Evolutionary conservation across 73 alveolate species (phyloP), one percentile per base, ranked within the genome.

Genomic region (Blepharisma japonicum): DNA sequence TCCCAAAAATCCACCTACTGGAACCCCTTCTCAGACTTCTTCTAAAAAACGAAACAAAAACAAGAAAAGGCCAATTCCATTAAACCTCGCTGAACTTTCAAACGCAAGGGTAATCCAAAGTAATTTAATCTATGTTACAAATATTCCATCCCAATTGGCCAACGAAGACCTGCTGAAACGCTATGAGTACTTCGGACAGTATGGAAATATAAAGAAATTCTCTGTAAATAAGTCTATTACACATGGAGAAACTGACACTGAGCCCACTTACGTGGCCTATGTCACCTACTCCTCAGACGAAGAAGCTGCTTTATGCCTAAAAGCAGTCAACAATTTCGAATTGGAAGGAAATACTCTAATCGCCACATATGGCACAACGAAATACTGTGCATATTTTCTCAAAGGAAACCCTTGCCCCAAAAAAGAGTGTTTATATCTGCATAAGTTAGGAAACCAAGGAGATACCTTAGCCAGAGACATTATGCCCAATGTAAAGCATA

Each of bases 331-430:
- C 85, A 76, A 83, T 56, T 70, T 74, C 56, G 86, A 71, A 38
- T 78, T 74, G 54, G 98, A 92, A 46, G 86, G 86, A 18, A 86
- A 89, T 54, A 77, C 76, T 56, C 87, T 92, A 50, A 83, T 90
- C 74, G 96, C 94, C 9, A 86, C 91, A 56, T 92, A 83, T 79
- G 98, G 98, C 5, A 86, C 96, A 20, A 92, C 98, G 4, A 92
- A 92, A 78, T 92, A 92, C 74, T 92, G 98, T 71, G 55, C 84
- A 53, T 86, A 89, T 82, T 92, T 92, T 84, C 85, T 92, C 61
- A 89, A 85, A 79, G 86, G 81, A 48, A 71, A 87, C 20, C 83
- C 56, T 51, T 92, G 98, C 77, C 68, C 77, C 77, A 92, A 92
- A 67, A 92, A 89, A 72, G 94, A 92, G 18, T 84, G 91, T 56